Base-by-base conservation (phyloP, 306 rosid genomes). In the Prunus padus region DNA sequence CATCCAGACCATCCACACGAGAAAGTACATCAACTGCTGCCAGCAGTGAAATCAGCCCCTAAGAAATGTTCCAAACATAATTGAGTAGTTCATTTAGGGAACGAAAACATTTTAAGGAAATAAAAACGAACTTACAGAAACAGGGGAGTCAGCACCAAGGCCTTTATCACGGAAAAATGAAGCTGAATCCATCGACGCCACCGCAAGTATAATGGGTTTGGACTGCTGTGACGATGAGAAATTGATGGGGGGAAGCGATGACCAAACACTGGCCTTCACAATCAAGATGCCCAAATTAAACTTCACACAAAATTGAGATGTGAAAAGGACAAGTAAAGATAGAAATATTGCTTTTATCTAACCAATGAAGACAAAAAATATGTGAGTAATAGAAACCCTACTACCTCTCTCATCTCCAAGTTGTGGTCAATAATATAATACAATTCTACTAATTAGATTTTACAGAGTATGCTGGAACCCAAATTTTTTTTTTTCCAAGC, bases 181-280 rank as follows among this genome's bases (percentile, higher is more conserved):
- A 77, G 94, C 93, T 15, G 98, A 87, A 80, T 93, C 98, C 98
- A 93, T 91, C 28, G 98, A 91, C 16, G 96, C 93, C 67, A 84
- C 80, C 2, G 92, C 74, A 84, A 93, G 69, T 78, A 93, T 82
- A 69, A 93, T 72, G 42, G 96, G 87, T 85, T 89, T 93, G 60
- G 91, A 64, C 65, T 85, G 87, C 33, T 86, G 76, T 16, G 64
- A 66, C 54, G 97, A 83, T 30, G 92, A 85, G 70, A 46, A 77
- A 67, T 89, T 89, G 82, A 89, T 87, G 56, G 97, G 96, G 15
- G 92, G 98, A 84, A 91, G 96, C 16, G 98, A 86, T n/a, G 97
- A 91, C 98, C 97, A 93, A 81, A 93, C 98, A 91, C 98, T 93
- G 97, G 88, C 90, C 89, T 92, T 84, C 89, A 87, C 71, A 79